Evolutionary conservation across 495 filamentous ascomycete species (phyloP), one percentile per base, ranked within the genome.

Genomic region (Talaromyces stipitatus): DNA sequence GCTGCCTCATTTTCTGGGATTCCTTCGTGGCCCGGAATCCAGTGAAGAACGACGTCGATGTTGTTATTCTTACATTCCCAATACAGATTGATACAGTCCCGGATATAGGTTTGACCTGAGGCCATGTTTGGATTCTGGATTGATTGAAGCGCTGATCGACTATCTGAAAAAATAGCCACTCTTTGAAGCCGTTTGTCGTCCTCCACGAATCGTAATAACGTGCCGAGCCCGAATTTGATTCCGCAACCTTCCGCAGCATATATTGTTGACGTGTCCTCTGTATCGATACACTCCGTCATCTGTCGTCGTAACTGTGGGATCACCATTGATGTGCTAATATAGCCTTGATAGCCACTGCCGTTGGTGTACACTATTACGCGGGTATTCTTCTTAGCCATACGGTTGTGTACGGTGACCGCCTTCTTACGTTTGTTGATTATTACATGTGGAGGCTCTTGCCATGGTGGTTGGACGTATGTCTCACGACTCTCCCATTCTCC

Each of bases 11-110:
- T 62, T 24, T 58, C 60, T 28, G 47, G 33, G 28, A 57, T 57
- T 26, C 58, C 60, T 54, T 47, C 47, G 58, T 62, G 60, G 45
- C 55, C 60, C 41, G 58, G 58, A 32, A 60, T 62, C 45, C 32
- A 53, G 23, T 55, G 43, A 7, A 59, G 54, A 6, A 33, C 51
- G 6, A 50, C 46, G 16, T 23, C 46, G 43, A 2, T 20, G 18
- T 50, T 10, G 10, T 50, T 50, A 26, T 12, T 23, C 11, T 10
- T 10, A 8, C 2, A 2, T 50, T 50, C 46, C 23, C 46, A 50
- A 3, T 50, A 18, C 23, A 12, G 46, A 2, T 24, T 2, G 28
- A 36, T 48, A 16, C 46, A 7, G 26, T 57, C n/a, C n/a, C 27
- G 8, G 32, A 22, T 56, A n/a, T 5, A 48, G 48, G 0, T 36